A percentile compares a stretch with the other conserved stretches of the same genome.
These are phyloP conservation scores for Stropharia rugosoannulata DNA, from an alignment of 768 basidiomycete species.

Conservation along the genomic window DNA sequence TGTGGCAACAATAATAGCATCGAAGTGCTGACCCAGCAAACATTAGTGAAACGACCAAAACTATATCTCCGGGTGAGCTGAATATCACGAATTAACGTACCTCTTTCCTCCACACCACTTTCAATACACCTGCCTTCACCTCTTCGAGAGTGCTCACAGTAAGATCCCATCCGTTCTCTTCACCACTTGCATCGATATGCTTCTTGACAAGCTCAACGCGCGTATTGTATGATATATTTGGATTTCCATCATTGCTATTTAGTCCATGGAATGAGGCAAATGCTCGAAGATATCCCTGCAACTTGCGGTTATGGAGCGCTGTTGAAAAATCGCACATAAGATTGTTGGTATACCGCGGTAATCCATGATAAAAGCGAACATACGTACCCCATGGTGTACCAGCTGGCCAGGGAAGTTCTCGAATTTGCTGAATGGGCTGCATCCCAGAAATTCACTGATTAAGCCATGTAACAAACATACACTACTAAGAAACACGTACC, in stretches of 20 bases:
- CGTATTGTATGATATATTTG: conserved; percentile 40
- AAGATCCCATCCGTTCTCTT: conserved; percentile 34
- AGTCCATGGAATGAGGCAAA: conserved; percentile 41
- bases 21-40: too few relatives aligned
- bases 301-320: conserved; percentile 33
- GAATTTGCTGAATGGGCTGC: conserved; percentile 29
- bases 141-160: conserved; percentile 30
- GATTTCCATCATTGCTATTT: conserved; percentile 41
- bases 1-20: too few relatives aligned
- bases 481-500: conserved; percentile 25
- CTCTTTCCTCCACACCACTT: conserved; percentile 37
- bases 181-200: conserved; percentile 22
- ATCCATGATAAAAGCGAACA: neutral
- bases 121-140: conserved; percentile 14
- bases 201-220: conserved; percentile 48
- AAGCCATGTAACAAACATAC: too few relatives aligned
- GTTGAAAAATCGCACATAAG: too few relatives aligned
- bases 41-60: too few relatives aligned
- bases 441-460: neutral
- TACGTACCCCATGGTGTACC: conserved; percentile 32
- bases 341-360: neutral
- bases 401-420: conserved; percentile 29
- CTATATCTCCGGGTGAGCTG: too few relatives aligned
- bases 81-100: conserved; percentile 23
- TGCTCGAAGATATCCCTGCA: conserved; percentile 37